Percentiles rank a stretch among this genome's conserved stretches.
phyloP scores from a whole-genome alignment of 345 rosid genomes.

The Salix exigua region DNA sequence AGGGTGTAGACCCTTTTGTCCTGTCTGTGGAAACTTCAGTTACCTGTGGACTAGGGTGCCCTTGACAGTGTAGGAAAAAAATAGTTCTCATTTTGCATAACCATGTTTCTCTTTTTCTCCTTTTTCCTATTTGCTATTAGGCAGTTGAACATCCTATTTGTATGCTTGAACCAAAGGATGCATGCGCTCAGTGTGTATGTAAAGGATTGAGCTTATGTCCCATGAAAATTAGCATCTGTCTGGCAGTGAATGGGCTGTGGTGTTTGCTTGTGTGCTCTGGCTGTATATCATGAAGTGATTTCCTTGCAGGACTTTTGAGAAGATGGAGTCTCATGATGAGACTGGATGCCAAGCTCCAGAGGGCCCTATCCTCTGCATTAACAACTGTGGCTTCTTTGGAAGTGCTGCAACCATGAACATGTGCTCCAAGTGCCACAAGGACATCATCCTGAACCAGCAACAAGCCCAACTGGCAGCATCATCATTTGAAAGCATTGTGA shows the following conservation, averaged over 20 bases:
- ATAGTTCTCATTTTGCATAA: neutral
- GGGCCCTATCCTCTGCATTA: slow-evolving; percentile 23
- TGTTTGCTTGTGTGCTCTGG: neutral
- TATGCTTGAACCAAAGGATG: neutral
- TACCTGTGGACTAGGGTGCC: neutral
- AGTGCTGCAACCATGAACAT: slow-evolving; percentile 27
- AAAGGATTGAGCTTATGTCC: neutral
- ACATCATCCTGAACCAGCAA: slow-evolving; percentile 15
- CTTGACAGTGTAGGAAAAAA: neutral
- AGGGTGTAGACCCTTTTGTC: neutral
- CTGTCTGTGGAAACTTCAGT: neutral
- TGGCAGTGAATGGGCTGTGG: neutral
- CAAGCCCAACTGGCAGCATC: slow-evolving; percentile 19
- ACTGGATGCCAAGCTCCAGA: slow-evolving; percentile 20
- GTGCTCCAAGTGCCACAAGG: slow-evolving; percentile 29
- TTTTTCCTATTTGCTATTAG: neutral
- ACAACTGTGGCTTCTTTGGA: slow-evolving; percentile 30
- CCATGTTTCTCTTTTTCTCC: neutral
- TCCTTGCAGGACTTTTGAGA: neutral
- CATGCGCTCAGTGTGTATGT: neutral
- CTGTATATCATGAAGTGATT: neutral
- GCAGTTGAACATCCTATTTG: neutral
- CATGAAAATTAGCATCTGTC: neutral
- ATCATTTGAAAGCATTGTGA: slow-evolving; percentile 5
- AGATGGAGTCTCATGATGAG: slow-evolving; percentile 8